A percentile compares a stretch with the other conserved stretches of the same genome.
Evolutionary conservation across 2,329 filamentous ascomycete genomes (phyloP).

Genomic region (Reticulascus tulasneorum): DNA sequence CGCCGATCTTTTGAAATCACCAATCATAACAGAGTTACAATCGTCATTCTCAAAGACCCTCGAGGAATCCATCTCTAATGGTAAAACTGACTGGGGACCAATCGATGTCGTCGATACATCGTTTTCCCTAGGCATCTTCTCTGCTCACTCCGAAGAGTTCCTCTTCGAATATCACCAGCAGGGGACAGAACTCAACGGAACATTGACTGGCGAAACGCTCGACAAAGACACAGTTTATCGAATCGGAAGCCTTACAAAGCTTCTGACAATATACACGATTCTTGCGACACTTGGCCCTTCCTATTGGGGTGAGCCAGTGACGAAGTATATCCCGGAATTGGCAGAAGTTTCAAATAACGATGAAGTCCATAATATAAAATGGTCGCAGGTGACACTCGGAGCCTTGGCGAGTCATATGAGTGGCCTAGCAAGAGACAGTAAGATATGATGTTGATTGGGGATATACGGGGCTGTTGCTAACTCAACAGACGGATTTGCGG

Average conservation of each 20-base stretch:
- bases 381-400: conserved; percentile 18
- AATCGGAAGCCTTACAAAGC: conserved; percentile 30
- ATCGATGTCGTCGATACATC: neutral
- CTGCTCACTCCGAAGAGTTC: neutral
- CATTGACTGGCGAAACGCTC: conserved; percentile 16
- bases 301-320: conserved; percentile 21
- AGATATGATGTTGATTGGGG: neutral
- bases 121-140: conserved; percentile 2
- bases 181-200: conserved; percentile 11
- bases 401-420: conserved; percentile 17
- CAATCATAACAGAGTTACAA: neutral
- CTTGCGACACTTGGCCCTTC: conserved; percentile 16
- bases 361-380: conserved; percentile 7
- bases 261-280: conserved; percentile 25
- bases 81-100: conserved; percentile 1
- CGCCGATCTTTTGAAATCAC: neutral
- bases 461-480: neutral
- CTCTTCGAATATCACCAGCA: conserved; percentile 8
- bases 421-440: conserved; percentile 12
- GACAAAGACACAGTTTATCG: conserved; percentile 29
- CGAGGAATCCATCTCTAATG: neutral
- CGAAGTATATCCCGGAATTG: conserved; percentile 22
- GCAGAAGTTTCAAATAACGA: conserved; percentile 1
- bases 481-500: neutral
- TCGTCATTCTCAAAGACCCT: neutral